Conservation (phyloP, 805 yeast genomes). For the Metschnikowia noctiluminum region DNA sequence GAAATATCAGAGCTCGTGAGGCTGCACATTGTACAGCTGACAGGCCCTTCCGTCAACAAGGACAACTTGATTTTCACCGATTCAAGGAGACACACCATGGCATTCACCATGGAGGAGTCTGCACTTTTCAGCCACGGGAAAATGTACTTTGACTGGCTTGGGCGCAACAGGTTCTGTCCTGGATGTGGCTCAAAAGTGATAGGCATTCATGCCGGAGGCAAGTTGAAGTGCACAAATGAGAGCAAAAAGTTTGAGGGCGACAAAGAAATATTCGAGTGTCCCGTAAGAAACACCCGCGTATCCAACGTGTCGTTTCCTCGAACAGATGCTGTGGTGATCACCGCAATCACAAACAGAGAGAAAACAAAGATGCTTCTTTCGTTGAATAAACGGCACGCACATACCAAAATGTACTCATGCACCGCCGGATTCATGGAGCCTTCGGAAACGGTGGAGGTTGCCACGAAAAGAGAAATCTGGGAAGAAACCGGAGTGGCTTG, state of each 20-base stretch:
- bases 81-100: constrained; percentile 36
- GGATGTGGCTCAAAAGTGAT: constrained; percentile 73
- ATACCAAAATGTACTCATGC: constrained; percentile 64
- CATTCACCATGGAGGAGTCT: constrained; percentile 45
- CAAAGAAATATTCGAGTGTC: constrained; percentile 27
- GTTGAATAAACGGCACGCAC: constrained; percentile 58
- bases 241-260: constrained; percentile 1
- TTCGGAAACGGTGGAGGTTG: constrained; percentile 85
- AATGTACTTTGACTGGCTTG: constrained; percentile 83
- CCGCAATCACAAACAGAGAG: constrained; percentile 65
- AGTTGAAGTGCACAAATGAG: constrained; percentile 19
- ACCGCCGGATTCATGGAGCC: constrained; percentile 97
- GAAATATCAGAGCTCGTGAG: constrained; percentile 36
- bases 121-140: constrained; percentile 76
- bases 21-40: constrained; percentile 12
- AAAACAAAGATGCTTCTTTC: constrained; percentile 68
- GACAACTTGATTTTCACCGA: constrained; percentile 23
- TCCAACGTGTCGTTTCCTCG: constrained; percentile 88
- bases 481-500: constrained; percentile 89
- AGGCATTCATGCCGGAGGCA: constrained; percentile 66
- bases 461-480: constrained; percentile 86
- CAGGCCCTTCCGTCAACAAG: constrained; percentile 9
- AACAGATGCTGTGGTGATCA: constrained; percentile 84
- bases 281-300: constrained; percentile 41
- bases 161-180: constrained; percentile 72